Evolutionary conservation across 83 land plant genomes (phyloP), one percentile per base, ranked within the genome.

Genomic region (Larix sibirica): DNA sequence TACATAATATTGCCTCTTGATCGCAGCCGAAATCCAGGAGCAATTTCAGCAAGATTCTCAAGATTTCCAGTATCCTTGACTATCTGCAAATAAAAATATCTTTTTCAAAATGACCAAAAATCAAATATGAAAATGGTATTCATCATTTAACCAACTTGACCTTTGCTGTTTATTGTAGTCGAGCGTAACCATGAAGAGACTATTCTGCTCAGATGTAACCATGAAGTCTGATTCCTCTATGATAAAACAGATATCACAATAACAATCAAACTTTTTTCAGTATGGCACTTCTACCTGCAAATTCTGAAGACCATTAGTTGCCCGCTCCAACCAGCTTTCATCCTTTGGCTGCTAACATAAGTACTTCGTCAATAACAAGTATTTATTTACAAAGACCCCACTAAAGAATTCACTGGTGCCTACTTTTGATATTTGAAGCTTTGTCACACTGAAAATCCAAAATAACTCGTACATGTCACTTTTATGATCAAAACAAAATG

Each of bases 301-400:
- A 56, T 90, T 96, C 86, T 90, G 91, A 68, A 93, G 84, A 65
- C 90, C 94, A 74, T 84, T 83, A 67, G 94, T 86, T 12, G 93
- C 91, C 81, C 90, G 89, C 71, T 90, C 93, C 67, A 92, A 70
- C 98, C 92, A 95, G 87, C 92, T 95, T 44, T 93, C 98, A 69
- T 94, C 91, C 36, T 88, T 91, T 59, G 83, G 75, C 99, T 96
- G 93, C 23, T 64, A 90, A 21, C 36, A 77, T 24, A 70, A 80
- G 58, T 83, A 47, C 26, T 31, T 23, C 61, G 62, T 44, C 18
- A 18, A 24, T 10, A 13, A 28, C 20, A 80, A 62, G 65, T 10
- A 50, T 24, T 60, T 36, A 60, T 6, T 44, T 62, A 16, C 67
- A 67, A 58, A 0, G 28, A 67, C 80, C 20, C 62, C 33, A 26